phyloP scores from a whole-genome alignment of 2,329 filamentous ascomycete genomes.

The Ciborinia camelliae region DNA sequence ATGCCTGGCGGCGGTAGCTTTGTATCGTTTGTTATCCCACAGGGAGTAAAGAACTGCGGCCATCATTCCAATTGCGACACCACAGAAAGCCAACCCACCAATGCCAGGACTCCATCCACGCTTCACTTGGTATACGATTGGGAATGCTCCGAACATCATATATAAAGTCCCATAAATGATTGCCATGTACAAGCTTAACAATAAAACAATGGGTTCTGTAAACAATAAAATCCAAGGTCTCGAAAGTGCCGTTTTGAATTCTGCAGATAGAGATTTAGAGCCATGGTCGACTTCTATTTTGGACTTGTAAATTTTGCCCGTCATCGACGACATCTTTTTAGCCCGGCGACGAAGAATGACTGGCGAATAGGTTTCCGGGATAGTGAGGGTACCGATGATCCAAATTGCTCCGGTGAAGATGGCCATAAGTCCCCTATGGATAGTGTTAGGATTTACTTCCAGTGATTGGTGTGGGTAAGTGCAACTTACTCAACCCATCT shows the following conservation, averaged over 20 bases:
- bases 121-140: constrained; percentile 60
- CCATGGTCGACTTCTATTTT: constrained; percentile 66
- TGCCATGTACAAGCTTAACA: constrained; percentile 65
- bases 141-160: constrained; percentile 57
- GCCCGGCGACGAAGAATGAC: constrained; percentile 73
- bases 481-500: constrained; percentile 62
- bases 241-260: constrained; percentile 75
- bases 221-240: constrained; percentile 88
- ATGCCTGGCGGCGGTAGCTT: constrained; percentile 36
- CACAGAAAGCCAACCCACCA: constrained; percentile 63
- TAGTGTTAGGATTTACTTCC: background rate
- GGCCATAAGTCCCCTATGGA: constrained; percentile 49
- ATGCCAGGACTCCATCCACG: constrained; percentile 58
- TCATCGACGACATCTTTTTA: constrained; percentile 51
- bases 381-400: constrained; percentile 48
- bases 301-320: constrained; percentile 61
- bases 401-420: constrained; percentile 66
- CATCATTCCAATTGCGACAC: constrained; percentile 65
- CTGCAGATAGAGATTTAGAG: constrained; percentile 50
- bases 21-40: constrained; percentile 54
- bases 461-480: background rate
- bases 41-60: constrained; percentile 53
- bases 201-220: constrained; percentile 77
- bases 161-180: constrained; percentile 53
- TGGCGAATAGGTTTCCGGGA: constrained; percentile 60